These are phyloP conservation scores for Venturia pyrina DNA, from an alignment of 2,329 filamentous ascomycete species.

Conservation along the genomic window DNA sequence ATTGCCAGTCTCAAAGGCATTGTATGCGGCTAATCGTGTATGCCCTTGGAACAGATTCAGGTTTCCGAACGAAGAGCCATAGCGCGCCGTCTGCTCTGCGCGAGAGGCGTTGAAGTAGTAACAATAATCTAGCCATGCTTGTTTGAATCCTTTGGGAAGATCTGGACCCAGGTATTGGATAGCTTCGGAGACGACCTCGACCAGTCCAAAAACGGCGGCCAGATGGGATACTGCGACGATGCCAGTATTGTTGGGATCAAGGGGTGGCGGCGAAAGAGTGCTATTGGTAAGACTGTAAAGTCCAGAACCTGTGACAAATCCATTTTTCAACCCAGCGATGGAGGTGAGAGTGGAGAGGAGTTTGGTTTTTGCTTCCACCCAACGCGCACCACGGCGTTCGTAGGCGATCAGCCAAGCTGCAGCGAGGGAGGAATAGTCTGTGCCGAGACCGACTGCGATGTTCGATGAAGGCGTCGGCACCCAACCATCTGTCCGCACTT, in stretches of 20 bases:
- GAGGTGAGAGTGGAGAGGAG: conserved; percentile 40
- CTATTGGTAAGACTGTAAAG: conserved; percentile 43
- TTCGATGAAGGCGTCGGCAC: conserved; percentile 33
- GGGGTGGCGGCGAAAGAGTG: conserved; percentile 40
- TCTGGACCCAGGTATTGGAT: conserved; percentile 39
- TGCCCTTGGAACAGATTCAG: conserved; percentile 39
- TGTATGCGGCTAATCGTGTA: conserved; percentile 48
- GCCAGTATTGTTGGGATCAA: background rate
- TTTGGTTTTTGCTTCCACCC: conserved; percentile 43
- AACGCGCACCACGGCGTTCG: conserved; percentile 45
- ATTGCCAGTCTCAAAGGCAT: conserved; percentile 35
- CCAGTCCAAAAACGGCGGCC: conserved; percentile 41
- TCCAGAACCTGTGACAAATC: conserved; percentile 48
- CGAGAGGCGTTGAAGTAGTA: conserved; percentile 44
- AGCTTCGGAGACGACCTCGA: conserved; percentile 48
- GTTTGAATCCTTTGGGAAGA: conserved; percentile 39
- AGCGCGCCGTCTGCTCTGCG: conserved; percentile 43
- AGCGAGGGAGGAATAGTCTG: conserved; percentile 49
- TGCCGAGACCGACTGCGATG: conserved; percentile 45
- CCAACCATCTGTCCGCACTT: conserved; percentile 46
- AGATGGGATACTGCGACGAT: background rate
- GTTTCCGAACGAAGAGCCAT: conserved; percentile 37
- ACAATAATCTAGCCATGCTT: conserved; percentile 51
- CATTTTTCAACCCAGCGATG: conserved; percentile 46
- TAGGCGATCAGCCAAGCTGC: conserved; percentile 50